Conservation (phyloP, 768 basidiomycete species). For the Auricularia sp. region DNA sequence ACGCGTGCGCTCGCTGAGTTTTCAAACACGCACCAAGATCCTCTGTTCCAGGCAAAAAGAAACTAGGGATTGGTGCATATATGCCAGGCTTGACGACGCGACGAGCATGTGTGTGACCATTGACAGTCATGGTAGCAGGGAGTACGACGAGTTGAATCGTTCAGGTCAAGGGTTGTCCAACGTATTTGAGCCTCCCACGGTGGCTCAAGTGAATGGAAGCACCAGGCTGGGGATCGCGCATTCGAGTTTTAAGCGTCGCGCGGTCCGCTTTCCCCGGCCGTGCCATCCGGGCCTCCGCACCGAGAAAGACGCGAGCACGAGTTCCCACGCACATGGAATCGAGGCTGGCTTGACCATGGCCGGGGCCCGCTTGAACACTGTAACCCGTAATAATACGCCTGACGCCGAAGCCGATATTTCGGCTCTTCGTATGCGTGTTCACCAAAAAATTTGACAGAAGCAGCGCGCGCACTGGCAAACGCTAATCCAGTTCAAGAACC, state of each 20-base stretch:
- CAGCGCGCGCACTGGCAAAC: too few relatives aligned
- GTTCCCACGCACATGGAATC: neutral
- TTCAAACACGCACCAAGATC: constrained; percentile 51
- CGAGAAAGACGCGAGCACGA: neutral
- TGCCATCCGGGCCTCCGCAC: neutral
- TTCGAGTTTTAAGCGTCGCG: neutral
- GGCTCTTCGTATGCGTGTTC: too few relatives aligned
- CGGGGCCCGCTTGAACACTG: too few relatives aligned
- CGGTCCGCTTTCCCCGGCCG: neutral
- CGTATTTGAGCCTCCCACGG: neutral
- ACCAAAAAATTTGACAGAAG: too few relatives aligned
- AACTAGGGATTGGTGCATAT: constrained; percentile 78
- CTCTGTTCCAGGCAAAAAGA: constrained; percentile 65
- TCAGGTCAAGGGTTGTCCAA: neutral
- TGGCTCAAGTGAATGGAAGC: neutral
- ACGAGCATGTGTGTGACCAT: constrained; percentile 13
- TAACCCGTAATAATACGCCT: too few relatives aligned
- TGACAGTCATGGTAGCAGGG: neutral
- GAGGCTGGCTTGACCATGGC: too few relatives aligned
- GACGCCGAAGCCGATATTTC: too few relatives aligned
- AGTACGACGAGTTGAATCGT: neutral
- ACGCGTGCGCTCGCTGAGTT: neutral
- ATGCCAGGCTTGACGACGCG: constrained; percentile 69
- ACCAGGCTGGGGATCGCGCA: neutral
- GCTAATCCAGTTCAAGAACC: too few relatives aligned